A percentile compares a stretch with the other conserved stretches of the same genome.
Evolutionary conservation across 257 asterid genomes (phyloP).

Genomic region (Perilla frutescens): DNA sequence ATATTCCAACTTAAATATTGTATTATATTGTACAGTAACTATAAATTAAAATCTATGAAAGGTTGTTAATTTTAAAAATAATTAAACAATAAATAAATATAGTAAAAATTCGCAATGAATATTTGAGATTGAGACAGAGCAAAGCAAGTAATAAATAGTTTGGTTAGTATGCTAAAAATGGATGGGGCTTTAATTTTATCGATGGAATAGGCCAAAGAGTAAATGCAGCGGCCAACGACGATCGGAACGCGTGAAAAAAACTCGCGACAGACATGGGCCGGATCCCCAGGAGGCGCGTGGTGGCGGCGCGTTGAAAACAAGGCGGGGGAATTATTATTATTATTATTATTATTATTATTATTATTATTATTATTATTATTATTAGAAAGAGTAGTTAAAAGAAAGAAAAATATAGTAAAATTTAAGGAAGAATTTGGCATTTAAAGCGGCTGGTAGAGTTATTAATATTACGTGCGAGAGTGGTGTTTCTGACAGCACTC

Average conservation of each 20-base stretch:
- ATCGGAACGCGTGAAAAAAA: conserved; percentile 13
- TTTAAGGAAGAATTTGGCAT: background rate
- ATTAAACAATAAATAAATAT: too few species aligned
- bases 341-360: too few species aligned
- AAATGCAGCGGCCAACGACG: background rate
- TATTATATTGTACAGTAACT: too few species aligned
- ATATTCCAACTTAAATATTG: too few species aligned
- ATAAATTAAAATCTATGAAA: too few species aligned
- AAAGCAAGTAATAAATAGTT: background rate
- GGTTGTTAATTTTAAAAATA: too few species aligned
- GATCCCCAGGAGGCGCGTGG: conserved; percentile 41
- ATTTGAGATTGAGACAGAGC: background rate
- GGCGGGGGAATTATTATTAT: background rate
- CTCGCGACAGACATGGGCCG: background rate
- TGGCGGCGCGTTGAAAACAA: conserved; percentile 43
- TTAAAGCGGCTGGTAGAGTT: conserved; percentile 27
- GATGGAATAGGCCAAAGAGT: background rate
- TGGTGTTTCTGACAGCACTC: conserved; percentile 30
- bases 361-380: too few species aligned
- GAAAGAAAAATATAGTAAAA: background rate
- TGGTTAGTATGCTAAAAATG: background rate
- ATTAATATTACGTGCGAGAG: conserved; percentile 28
- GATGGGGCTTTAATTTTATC: conserved; percentile 11
- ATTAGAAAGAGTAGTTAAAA: too few species aligned
- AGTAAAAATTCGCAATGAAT: background rate